These are phyloP conservation scores for Croton laevigatus DNA, from an alignment of 441 rosid genomes.

Conservation along the genomic window DNA sequence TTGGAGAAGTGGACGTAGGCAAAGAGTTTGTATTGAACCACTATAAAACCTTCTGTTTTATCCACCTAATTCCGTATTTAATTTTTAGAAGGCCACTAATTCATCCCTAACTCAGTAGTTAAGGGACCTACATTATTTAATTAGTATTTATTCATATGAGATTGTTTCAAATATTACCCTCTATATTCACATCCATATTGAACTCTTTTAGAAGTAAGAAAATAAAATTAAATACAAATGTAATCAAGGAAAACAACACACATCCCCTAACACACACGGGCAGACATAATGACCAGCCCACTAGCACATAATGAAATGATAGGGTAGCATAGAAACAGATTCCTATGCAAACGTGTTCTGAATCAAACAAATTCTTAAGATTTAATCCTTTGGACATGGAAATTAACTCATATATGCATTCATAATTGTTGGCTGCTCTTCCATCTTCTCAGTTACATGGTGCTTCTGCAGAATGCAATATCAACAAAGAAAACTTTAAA, in stretches of 20 bases:
- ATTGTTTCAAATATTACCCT: background rate
- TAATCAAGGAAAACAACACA: background rate
- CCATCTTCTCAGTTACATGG: constrained; percentile 83
- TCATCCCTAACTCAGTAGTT: too few species aligned
- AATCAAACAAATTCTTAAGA: constrained; percentile 72
- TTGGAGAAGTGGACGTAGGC: too few species aligned
- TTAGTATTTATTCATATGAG: too few species aligned
- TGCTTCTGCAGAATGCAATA: constrained; percentile 47
- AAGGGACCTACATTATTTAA: too few species aligned
- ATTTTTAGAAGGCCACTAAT: too few species aligned
- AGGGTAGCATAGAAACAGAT: constrained; percentile 3
- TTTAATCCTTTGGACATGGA: constrained; percentile 91
- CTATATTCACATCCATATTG: background rate
- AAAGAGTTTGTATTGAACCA: too few species aligned
- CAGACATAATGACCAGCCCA: background rate
- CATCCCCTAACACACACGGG: background rate
- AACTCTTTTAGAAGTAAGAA: too few species aligned
- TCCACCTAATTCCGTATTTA: too few species aligned
- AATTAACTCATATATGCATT: constrained; percentile 89
- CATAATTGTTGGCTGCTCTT: constrained; percentile 74
- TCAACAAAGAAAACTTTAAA: constrained; percentile 17
- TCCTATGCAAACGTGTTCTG: constrained; percentile 59
- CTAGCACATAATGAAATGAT: background rate
- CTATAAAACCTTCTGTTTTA: too few species aligned
- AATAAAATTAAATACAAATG: background rate